phyloP scores from a whole-genome alignment of 257 asterid genomes.

The Ligustrum vulgare region DNA sequence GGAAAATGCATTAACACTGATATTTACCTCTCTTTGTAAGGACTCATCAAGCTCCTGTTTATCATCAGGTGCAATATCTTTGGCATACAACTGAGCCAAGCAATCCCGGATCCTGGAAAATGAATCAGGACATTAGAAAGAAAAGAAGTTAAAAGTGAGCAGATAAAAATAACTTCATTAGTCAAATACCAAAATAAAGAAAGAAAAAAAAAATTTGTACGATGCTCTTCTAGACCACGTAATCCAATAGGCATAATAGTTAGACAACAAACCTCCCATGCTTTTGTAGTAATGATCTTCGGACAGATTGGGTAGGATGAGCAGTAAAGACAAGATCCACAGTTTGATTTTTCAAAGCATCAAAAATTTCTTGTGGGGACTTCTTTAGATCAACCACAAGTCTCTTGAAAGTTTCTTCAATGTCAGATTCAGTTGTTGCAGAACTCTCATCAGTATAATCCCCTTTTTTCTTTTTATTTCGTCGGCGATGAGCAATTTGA shows the following conservation, averaged over 20 bases:
- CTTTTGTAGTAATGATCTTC: conserved; percentile 64
- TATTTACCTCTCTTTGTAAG: conserved; percentile 57
- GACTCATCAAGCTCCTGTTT: conserved; percentile 61
- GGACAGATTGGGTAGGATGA: conserved; percentile 59
- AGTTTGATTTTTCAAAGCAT: conserved; percentile 63
- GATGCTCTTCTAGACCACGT: neutral
- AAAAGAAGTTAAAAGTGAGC: conserved; percentile 2
- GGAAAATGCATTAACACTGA: neutral
- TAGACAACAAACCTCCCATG: conserved; percentile 47
- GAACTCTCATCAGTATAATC: conserved; percentile 58
- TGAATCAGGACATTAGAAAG: conserved; percentile 2
- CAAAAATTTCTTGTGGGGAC: conserved; percentile 60
- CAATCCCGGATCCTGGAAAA: conserved; percentile 54
- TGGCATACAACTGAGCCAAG: conserved; percentile 46
- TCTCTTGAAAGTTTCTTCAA: conserved; percentile 62
- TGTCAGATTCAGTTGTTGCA: conserved; percentile 65
- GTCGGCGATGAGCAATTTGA: conserved; percentile 52
- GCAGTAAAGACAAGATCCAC: conserved; percentile 65
- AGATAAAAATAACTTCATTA: neutral
- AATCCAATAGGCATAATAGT: neutral
- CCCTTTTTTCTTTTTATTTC: conserved; percentile 54
- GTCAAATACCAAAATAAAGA: neutral
- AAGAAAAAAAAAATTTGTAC: neutral
- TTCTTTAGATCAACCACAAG: conserved; percentile 53
- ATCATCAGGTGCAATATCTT: conserved; percentile 64